Evolutionary conservation across 108 stramenopile genomes (phyloP), one percentile per base, ranked within the genome.

Genomic region (Skeletonema potamos): DNA sequence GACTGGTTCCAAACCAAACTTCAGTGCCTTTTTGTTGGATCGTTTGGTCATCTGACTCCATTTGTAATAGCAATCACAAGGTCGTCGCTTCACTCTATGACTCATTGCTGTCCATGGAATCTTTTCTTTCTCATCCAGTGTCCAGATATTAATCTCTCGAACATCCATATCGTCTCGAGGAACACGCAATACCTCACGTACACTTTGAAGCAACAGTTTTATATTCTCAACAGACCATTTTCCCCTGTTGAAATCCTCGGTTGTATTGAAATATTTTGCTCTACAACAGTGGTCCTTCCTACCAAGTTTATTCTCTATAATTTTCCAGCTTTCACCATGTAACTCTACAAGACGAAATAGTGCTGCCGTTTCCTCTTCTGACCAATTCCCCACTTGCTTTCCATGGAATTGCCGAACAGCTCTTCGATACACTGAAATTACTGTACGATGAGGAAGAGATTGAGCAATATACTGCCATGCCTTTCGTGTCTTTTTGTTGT

Each of bases 391-490:
- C 27, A 86, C 72, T 48, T 90, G 86, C 76, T 89, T 82, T 24
- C 87, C 90, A 64, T 89, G 85, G 11, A 89, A 46, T 63, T 87
- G 85, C 26, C 93, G 87, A 17, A 94, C 54, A 33, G 89, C 90
- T 65, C 90, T 84, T 11, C 90, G 84, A 61, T 94, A 94, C 1
- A 94, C 90, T 6, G 85, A 85, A 51, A 90, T 85, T 18, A 91
- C 90, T 28, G 87, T 82, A 15, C 93, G 86, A 73, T 91, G 82
- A 15, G 93, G 93, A 9, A 94, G 74, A 18, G 69, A 68, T 59
- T 86, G 86, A 41, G 90, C 85, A 57, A 94, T 94, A 73, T 91
- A 85, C 76, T 84, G 79, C 93, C 93, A 94, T 5, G 90, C 90
- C n/a, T 90, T 90, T 57, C 89, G 88, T 9, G 87, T 76, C 2